phyloP scores from a whole-genome alignment of 2,329 filamentous ascomycete species.

The Exophiala dermatitidis region DNA sequence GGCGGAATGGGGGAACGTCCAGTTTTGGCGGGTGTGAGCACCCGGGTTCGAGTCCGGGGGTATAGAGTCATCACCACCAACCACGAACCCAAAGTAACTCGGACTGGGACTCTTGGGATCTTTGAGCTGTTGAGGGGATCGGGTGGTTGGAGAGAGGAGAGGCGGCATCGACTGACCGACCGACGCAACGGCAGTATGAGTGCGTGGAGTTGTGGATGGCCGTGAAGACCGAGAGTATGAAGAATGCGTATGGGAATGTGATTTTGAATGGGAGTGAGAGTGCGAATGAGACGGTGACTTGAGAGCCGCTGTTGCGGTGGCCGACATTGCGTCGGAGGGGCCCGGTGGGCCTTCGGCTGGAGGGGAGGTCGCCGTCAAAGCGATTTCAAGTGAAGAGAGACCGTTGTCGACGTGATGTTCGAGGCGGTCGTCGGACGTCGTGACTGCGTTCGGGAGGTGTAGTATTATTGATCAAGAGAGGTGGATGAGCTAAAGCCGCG shows the following conservation, averaged over 20 bases:
- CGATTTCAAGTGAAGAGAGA: background rate
- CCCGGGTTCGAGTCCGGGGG: conserved; percentile 54
- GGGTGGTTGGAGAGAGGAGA: conserved; percentile 39
- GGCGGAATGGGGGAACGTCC: conserved; percentile 66
- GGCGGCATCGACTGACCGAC: conserved; percentile 51
- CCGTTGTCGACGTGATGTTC: background rate
- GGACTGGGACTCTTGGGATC: conserved; percentile 51
- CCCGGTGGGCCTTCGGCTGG: conserved; percentile 2
- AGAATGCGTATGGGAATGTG: conserved; percentile 23
- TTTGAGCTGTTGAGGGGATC: conserved; percentile 37
- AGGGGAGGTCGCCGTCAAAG: conserved; percentile 7
- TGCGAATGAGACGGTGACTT: conserved; percentile 25
- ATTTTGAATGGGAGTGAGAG: conserved; percentile 14
- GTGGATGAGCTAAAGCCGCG: too few species aligned
- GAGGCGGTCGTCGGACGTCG: background rate
- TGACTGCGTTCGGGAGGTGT: background rate
- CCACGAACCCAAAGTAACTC: conserved; percentile 76
- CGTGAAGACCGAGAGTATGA: conserved; percentile 26
- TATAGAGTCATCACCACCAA: conserved; percentile 53
- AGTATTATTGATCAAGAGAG: too few species aligned
- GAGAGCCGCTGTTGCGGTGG: conserved; percentile 26
- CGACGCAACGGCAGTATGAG: conserved; percentile 48
- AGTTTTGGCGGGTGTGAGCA: conserved; percentile 60
- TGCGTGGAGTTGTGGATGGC: conserved; percentile 44
- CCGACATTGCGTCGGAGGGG: conserved; percentile 25